Conservation (phyloP, 2,329 filamentous ascomycete genomes). For the Trichoderma oligosporum region DNA sequence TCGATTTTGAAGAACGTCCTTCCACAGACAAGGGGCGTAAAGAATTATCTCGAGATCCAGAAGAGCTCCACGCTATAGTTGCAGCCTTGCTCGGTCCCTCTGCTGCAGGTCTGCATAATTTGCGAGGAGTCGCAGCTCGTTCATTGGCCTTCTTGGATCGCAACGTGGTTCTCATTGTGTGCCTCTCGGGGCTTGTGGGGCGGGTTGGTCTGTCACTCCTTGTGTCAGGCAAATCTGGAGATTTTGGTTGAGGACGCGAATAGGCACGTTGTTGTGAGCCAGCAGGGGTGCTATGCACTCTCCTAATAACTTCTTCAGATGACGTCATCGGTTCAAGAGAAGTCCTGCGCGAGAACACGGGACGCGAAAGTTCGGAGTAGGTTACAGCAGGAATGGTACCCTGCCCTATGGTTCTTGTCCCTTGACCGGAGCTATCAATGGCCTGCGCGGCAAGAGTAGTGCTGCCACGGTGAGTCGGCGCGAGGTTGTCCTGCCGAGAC, state of each 20-base stretch:
- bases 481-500: slow-evolving; percentile 46
- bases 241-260: slow-evolving; percentile 22
- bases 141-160: slow-evolving; percentile 47
- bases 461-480: slow-evolving; percentile 15
- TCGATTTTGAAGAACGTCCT: slow-evolving; percentile 25
- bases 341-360: slow-evolving; percentile 55
- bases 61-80: slow-evolving; percentile 56
- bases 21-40: slow-evolving; percentile 25
- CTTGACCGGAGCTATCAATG: slow-evolving; percentile 24
- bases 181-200: slow-evolving; percentile 57
- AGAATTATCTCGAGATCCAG: slow-evolving; percentile 40
- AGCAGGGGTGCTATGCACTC: slow-evolving; percentile 29
- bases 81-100: slow-evolving; percentile 62
- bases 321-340: slow-evolving; percentile 52
- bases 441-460: slow-evolving; percentile 26
- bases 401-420: slow-evolving; percentile 66
- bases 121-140: slow-evolving; percentile 40
- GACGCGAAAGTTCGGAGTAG: slow-evolving; percentile 77
- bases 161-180: slow-evolving; percentile 60
- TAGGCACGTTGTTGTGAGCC: slow-evolving; percentile 29
- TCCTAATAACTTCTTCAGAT: slow-evolving; percentile 44
- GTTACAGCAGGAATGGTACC: slow-evolving; percentile 77
- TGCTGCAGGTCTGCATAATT: slow-evolving; percentile 39
- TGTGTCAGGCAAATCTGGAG: slow-evolving; percentile 29
- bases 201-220: slow-evolving; percentile 40